Percentiles rank a stretch among this genome's conserved stretches.
Conservation (phyloP, 2,329 filamentous ascomycete genomes). For the Paraphaeosphaeria minitans region DNA sequence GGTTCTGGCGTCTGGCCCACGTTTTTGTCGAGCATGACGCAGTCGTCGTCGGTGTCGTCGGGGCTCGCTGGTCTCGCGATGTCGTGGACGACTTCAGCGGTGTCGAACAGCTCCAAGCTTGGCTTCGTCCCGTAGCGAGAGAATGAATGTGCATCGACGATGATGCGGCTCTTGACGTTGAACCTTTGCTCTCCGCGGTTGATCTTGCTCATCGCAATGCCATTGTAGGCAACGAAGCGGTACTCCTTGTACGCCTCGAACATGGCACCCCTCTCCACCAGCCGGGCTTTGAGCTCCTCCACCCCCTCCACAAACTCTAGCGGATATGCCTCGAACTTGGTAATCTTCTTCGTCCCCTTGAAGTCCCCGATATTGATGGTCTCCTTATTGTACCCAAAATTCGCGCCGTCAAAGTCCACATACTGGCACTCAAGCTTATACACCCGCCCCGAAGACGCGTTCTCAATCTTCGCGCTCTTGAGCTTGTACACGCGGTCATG, state of each 20-base stretch:
- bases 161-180: slow-evolving; percentile 45
- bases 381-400: slow-evolving; percentile 27
- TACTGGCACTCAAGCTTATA: slow-evolving; percentile 23
- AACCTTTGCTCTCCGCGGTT: slow-evolving; percentile 18
- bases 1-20: slow-evolving; percentile 5
- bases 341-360: slow-evolving; percentile 48
- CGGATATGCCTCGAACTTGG: slow-evolving; percentile 46
- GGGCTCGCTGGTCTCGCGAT: slow-evolving; percentile 39
- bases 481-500: slow-evolving; percentile 21
- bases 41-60: slow-evolving; percentile 16
- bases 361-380: slow-evolving; percentile 17
- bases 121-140: slow-evolving; percentile 20
- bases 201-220: slow-evolving; percentile 18
- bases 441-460: slow-evolving; percentile 13
- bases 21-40: slow-evolving; percentile 12
- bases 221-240: slow-evolving; percentile 25
- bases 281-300: slow-evolving; percentile 38
- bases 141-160: slow-evolving; percentile 55
- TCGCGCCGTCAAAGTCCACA: slow-evolving; percentile 34
- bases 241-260: slow-evolving; percentile 51
- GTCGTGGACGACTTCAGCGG: slow-evolving; percentile 6
- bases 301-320: slow-evolving; percentile 46
- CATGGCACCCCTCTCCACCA: slow-evolving; percentile 50
- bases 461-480: slow-evolving; percentile 15
- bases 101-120: slow-evolving; percentile 15